Conservation (phyloP, 192 early-diverging fungal genomes). For the Entomortierella beljakovae region DNA sequence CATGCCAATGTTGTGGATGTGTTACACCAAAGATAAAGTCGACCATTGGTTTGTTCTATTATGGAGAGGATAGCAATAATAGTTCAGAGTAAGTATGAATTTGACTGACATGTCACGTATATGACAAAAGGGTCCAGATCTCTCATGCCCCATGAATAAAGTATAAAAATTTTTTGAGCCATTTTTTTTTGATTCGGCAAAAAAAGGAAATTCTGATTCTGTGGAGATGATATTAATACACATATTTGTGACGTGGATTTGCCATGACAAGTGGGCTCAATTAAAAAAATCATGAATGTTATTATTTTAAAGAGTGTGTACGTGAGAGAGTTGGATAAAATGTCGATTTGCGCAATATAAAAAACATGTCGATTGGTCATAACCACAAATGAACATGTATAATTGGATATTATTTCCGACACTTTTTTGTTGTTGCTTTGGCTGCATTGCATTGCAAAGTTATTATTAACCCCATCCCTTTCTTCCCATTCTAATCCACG, state of each 20-base stretch:
- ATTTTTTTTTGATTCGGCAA: constrained; percentile 1
- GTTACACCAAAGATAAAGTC: constrained; percentile 97
- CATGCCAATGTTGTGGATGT: constrained; percentile 97
- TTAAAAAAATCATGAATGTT: too few species aligned
- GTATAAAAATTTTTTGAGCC: not conserved
- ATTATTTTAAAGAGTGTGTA: not conserved
- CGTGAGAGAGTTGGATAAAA: not conserved
- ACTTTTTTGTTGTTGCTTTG: too few species aligned
- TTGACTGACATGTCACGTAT: not conserved
- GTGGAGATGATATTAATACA: not conserved
- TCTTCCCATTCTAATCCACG: too few species aligned
- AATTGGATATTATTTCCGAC: too few species aligned
- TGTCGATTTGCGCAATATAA: not conserved
- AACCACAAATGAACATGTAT: too few species aligned
- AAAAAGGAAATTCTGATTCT: constrained; percentile 13
- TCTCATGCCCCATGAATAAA: constrained; percentile 3
- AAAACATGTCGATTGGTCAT: too few species aligned
- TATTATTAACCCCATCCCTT: not conserved
- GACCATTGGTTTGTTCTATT: constrained; percentile 83
- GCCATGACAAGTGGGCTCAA: too few species aligned
- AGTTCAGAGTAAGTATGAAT: not conserved
- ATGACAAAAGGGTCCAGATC: not conserved
- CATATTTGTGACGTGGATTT: not conserved
- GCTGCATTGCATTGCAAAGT: too few species aligned
- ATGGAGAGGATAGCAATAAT: not conserved